Evolutionary conservation across 169 alveolate species (phyloP), one percentile per base, ranked within the genome.

Genomic region (Plasmodium yoelii): DNA sequence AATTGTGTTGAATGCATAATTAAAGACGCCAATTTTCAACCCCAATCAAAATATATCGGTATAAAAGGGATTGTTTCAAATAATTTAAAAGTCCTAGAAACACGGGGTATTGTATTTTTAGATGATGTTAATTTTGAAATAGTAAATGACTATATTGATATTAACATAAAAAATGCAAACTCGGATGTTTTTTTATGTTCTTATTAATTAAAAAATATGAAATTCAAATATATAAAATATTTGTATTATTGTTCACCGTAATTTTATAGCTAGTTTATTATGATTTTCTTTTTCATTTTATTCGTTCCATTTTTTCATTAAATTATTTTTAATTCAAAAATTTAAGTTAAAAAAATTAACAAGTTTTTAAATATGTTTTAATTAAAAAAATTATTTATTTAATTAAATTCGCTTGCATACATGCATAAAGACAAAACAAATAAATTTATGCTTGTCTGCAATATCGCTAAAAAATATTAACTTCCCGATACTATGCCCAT

Each of bases 11-110:
- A 80, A 1, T 80, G 90, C 22, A 34, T 80, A 13, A 15, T 80
- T 18, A 53, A 51, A 49, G 90, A 80, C 13, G 34, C 46, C 5
- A 59, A 65, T 13, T 22, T 67, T 5, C 51, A 67, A 19, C 5
- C 34, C 15, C 42, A 64, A 49, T 44, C 84, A 34, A 80, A 80
- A 60, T 64, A 67, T 28, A 24, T 80, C 12, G 90, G 90, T 6
- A 67, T 80, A 67, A 80, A 80, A 80, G 90, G 90, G 5, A 80
- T 64, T 51, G 90, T 80, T 47, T 67, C 90, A 57, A 53, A 80
- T 47, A 71, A 80, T 26, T 67, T 80, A 80, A 80, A 80, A 80
- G 68, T 80, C 28, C 19, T 80, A 18, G 90, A 80, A 56, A 67
- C 90, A 42, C 53, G 90, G 39, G 90, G 90, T 28, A 42, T 80